phyloP scores from a whole-genome alignment of 2,329 filamentous ascomycete genomes.

The Fusarium sp. region DNA sequence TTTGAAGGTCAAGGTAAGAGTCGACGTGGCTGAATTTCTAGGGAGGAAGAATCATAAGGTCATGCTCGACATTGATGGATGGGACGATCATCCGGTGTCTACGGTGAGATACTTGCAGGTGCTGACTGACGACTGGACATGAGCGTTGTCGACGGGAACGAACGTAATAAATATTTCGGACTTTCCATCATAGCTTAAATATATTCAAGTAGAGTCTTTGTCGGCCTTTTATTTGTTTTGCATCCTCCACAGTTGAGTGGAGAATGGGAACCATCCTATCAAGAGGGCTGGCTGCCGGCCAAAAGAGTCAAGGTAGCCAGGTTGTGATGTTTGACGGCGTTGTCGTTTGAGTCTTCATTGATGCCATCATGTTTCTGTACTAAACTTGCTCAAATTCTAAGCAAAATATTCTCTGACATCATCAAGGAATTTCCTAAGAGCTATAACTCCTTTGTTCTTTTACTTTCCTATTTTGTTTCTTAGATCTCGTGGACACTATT shows the following conservation, averaged over 20 bases:
- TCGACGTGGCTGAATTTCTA: not conserved
- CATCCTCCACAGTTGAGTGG: not conserved
- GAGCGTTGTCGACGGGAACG: accelerated
- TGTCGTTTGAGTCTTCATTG: not conserved
- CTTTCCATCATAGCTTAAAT: not conserved
- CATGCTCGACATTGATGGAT: not conserved
- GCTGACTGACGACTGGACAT: not conserved
- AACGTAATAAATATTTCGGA: not conserved
- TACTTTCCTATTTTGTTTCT: too few species aligned
- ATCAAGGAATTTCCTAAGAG: too few species aligned
- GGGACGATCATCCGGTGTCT: not conserved
- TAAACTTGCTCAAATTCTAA: too few species aligned
- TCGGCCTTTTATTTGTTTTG: not conserved
- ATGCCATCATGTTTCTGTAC: too few species aligned
- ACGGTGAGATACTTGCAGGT: not conserved
- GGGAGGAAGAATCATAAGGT: not conserved
- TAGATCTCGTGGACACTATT: too few species aligned
- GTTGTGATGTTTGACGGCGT: not conserved
- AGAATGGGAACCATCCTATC: not conserved
- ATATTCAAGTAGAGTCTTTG: not conserved
- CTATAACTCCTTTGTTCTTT: too few species aligned
- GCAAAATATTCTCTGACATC: too few species aligned
- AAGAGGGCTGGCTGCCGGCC: not conserved
- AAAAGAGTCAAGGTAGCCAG: not conserved
- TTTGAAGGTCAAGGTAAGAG: not conserved